Conservation (phyloP, 2,329 filamentous ascomycete genomes). For the Waltergamsia citrina region DNA sequence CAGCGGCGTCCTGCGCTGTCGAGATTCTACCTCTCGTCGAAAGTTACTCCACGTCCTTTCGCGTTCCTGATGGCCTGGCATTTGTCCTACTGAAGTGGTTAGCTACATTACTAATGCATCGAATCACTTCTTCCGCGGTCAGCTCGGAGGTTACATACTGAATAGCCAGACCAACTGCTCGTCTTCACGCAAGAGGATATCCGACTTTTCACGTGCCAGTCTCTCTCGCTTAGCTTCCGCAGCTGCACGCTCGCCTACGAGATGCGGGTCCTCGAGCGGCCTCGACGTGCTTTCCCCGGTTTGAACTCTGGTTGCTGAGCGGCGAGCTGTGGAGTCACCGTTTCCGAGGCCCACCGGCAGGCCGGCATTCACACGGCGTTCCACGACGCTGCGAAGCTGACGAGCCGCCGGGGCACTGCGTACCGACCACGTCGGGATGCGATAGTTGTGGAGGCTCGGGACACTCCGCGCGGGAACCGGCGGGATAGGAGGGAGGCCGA, state of each 20-base stretch:
- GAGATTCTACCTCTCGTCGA: constrained; percentile 25
- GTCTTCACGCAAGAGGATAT: constrained; percentile 46
- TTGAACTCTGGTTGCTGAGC: neutral
- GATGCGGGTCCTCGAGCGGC: constrained; percentile 52
- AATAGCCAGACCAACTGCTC: constrained; percentile 52
- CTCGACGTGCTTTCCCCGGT: constrained; percentile 1
- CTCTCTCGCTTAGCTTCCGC: constrained; percentile 45
- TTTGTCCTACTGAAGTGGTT: constrained; percentile 30
- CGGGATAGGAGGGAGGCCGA: constrained; percentile 42
- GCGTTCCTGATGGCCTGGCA: constrained; percentile 40
- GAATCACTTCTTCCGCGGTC: constrained; percentile 1
- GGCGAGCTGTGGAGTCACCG: neutral
- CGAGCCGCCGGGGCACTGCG: constrained; percentile 43
- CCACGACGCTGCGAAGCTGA: constrained; percentile 55
- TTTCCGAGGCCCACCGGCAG: constrained; percentile 11
- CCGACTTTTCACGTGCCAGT: constrained; percentile 43
- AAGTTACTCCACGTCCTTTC: constrained; percentile 35
- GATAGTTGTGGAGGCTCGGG: constrained; percentile 42
- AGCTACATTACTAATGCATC: neutral
- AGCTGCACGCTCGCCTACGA: constrained; percentile 59
- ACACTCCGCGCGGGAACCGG: constrained; percentile 23
- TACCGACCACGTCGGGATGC: constrained; percentile 49
- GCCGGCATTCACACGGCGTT: constrained; percentile 42
- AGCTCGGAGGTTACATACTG: constrained; percentile 27
- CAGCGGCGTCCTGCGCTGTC: constrained; percentile 25